phyloP scores from a whole-genome alignment of 208 protist genomes.

The Leishmania gerbilli region DNA sequence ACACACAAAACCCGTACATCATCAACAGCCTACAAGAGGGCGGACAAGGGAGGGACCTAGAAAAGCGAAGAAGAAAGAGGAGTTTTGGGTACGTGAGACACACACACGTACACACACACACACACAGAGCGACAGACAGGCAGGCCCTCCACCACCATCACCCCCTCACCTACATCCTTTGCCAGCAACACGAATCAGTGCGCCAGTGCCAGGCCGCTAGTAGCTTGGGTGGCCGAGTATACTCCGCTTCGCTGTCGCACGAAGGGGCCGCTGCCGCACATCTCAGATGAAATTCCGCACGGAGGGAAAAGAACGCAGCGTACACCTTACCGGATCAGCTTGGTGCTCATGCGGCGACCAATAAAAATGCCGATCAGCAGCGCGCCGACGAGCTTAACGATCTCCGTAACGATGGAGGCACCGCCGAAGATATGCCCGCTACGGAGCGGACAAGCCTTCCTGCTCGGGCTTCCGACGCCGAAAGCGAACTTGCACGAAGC shows the following conservation, averaged over 20 bases:
- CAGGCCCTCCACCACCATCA: neutral
- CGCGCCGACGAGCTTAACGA: conserved; percentile 22
- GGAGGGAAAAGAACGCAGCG: no score
- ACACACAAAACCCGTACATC: neutral
- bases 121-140: neutral
- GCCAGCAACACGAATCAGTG: neutral
- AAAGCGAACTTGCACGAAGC: neutral
- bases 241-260: neutral
- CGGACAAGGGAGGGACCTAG: neutral
- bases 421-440: neutral
- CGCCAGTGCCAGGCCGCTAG: neutral
- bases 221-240: no score
- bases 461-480: conserved; percentile 5
- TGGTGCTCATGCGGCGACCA: conserved; percentile 29
- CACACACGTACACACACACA: neutral
- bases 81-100: neutral
- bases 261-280: neutral
- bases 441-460: neutral
- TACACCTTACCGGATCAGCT: conserved; percentile 33
- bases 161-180: neutral
- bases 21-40: neutral
- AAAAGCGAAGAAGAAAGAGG: neutral
- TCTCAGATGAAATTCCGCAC: neutral
- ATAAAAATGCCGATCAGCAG: conserved; percentile 37
- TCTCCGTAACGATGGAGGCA: conserved; percentile 13